Base-by-base conservation (phyloP, 192 early-diverging fungal genomes). In the Coemansia sp. region DNA sequence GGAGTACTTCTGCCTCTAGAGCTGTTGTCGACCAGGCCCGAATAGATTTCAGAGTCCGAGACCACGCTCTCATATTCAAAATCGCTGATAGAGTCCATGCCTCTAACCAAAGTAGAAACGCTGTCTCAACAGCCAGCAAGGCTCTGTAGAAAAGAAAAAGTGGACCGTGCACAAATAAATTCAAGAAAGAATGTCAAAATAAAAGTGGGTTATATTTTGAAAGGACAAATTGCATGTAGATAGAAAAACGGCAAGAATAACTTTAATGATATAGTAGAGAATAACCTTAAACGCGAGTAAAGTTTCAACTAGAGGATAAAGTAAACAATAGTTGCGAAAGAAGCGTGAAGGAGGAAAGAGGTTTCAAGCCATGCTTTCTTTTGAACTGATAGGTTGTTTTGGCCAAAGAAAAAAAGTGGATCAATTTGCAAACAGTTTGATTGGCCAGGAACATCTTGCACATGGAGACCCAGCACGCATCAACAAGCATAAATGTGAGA, bases 1-100 rank as follows among this genome's bases (percentile, higher is more conserved):
- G 22, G 7, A 5, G 32, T 10, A 16, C 55, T 30, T 56, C 52
- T 16, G 21, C 24, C 27, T 9, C 27, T 47, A 19, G 60, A 23
- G 30, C 34, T 47, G 51, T 41, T 60, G 55, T 62, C 54, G 5
- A 78, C 49, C 10, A 78, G 25, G 2, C 58, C 62, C 4, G 62
- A 49, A 18, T 63, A 60, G 10, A 24, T 58, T 19, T 54, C 71
- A 23, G 70, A 59, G 63, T 72, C 66, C 1, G 76, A 78, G n/a
- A 65, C 76, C 31, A 69, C 62, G 59, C 76, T 78, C 41, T 73
- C 67, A 34, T 73, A 73, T 23, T 73, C 32, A 23, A 78, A 71
- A 48, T 73, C 70, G 67, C 65, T 67, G 18, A 58, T 55, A 26
- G 62, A 64, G 62, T 57, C 64, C 76, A 78, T 78, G 25, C 25